These are phyloP conservation scores for Chrysanthemum lavandulifolium DNA, from an alignment of 129 eudicot species.

Conservation along the genomic window DNA sequence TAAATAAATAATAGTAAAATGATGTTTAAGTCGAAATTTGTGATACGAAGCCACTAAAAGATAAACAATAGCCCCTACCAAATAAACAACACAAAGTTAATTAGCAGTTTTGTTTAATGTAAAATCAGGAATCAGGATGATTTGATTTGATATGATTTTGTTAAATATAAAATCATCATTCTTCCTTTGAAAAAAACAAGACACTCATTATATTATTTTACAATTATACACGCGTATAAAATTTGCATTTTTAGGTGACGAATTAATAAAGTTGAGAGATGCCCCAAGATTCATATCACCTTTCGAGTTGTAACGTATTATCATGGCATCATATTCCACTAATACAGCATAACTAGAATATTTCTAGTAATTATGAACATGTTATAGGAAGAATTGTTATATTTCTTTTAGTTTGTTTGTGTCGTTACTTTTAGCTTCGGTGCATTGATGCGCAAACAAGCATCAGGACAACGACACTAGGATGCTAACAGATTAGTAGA, in stretches of 20 bases:
- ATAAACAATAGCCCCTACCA: no score
- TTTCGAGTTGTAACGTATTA: slow-evolving; percentile 10
- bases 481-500: no score
- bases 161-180: neutral
- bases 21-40: no score
- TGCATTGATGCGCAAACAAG: no score
- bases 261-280: neutral
- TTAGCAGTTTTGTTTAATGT: neutral
- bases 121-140: neutral
- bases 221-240: slow-evolving; percentile 11
- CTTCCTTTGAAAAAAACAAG: neutral
- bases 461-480: no score
- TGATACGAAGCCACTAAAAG: no score
- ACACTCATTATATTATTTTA: neutral
- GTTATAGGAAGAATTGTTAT: no score
- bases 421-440: no score
- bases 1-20: no score
- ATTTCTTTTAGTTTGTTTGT: no score
- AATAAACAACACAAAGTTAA: no score
- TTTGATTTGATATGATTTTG: no score
- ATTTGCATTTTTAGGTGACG: neutral
- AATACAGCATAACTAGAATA: neutral
- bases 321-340: neutral
- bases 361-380: neutral
- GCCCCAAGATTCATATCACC: slow-evolving; percentile 5